phyloP scores from a whole-genome alignment of 306 rosid species.

The Cucurbita argyrosperma region DNA sequence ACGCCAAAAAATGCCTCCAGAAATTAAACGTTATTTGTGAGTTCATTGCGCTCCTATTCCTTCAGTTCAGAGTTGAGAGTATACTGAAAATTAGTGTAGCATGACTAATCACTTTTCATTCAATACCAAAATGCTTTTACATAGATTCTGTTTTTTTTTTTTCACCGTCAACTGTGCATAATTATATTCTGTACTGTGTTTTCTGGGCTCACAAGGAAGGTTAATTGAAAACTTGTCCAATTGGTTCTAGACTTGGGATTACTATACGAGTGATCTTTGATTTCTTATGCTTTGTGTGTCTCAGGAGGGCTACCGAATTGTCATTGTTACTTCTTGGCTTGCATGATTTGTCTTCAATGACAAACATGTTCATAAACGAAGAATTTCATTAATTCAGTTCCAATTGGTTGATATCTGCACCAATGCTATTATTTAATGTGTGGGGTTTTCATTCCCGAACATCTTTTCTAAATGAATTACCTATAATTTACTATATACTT shows the following conservation, averaged over 20 bases:
- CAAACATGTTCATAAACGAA: background rate
- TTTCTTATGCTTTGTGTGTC: background rate
- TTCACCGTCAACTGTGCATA: background rate
- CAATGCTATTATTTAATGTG: background rate
- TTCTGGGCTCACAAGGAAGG: background rate
- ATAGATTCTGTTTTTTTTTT: background rate
- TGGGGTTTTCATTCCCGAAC: background rate
- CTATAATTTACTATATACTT: background rate
- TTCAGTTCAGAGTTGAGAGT: background rate
- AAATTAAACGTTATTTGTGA: conserved; percentile 84
- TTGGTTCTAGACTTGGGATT: background rate
- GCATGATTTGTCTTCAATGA: background rate
- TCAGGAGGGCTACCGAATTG: background rate
- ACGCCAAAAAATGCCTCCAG: conserved; percentile 84
- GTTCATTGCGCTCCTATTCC: background rate
- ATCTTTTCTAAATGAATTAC: background rate
- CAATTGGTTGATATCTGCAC: background rate
- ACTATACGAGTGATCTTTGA: background rate
- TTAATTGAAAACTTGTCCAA: background rate
- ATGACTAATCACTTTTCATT: background rate
- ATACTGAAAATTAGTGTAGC: background rate
- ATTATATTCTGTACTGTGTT: background rate
- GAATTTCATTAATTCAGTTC: background rate
- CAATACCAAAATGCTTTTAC: background rate
- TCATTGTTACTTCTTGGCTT: background rate